Base-by-base conservation (phyloP, 2,329 filamentous ascomycete genomes). In the Fusarium dlaminii region DNA sequence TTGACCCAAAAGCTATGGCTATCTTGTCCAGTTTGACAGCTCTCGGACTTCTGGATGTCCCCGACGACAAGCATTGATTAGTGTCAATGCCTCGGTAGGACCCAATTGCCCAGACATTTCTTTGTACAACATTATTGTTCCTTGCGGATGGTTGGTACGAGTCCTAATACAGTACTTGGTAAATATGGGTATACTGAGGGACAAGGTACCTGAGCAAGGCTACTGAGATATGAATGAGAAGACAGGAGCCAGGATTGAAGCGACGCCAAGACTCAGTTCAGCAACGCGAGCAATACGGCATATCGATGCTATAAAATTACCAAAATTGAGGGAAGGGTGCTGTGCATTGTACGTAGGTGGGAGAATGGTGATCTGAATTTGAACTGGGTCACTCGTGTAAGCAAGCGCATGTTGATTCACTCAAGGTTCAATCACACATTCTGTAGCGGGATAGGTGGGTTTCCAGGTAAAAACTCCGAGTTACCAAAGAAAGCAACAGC, bases 311-410 rank as follows among this genome's bases (percentile, higher is more conserved):
- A 36, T 24, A 14, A 51, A 20, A 45, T 30, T 32, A 6, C 34
- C n/a, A 46, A 11, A 32, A 27, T 27, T 56, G 30, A 49, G 51
- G 51, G 37, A 48, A 58, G 9, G 46, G 45, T 46, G 43, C 27
- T 43, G 37, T 12, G 24, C 14, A 48, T 22, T 29, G 45, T 43
- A 37, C 42, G 42, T 22, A 32, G 36, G 36, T n/a, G 30, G 39
- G n/a, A 57, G 45, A 36, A 52, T 39, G 40, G 29, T 30, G 48
- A 65, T 69, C 34, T 48, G 39, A 14, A 62, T 69, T 68, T 32
- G 57, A 69, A 69, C 56, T 49, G 43, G 65, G 66, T 40, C 49
- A 68, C 30, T 68, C 48, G 66, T 69, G 57, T 65, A 70, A 51
- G 51, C 49, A 69, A 51, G 51, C 49, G 64, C 42, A 54, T 66